These are phyloP conservation scores for Chlamydomonas sp. DNA, from an alignment of 139 green algal species.

Conservation along the genomic window DNA sequence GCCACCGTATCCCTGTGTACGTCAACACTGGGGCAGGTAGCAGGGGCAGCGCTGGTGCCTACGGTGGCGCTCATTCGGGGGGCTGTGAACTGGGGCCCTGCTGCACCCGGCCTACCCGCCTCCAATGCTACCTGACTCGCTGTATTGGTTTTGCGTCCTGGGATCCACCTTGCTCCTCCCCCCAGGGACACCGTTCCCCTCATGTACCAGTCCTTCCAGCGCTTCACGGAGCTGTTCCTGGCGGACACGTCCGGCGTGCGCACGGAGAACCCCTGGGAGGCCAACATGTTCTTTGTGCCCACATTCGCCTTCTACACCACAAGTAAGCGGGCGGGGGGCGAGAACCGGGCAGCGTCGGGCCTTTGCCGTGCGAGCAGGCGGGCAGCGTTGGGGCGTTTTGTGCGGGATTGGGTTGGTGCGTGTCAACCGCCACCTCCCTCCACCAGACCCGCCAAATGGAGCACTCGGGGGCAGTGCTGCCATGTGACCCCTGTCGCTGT, in stretches of 20 bases:
- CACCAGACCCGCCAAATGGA: neutral
- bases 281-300: slow-evolving; percentile 54
- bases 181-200: neutral
- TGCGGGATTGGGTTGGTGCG: neutral
- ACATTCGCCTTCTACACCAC: slow-evolving; percentile 29
- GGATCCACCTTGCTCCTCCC: no score
- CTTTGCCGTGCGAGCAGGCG: neutral
- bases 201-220: slow-evolving; percentile 22
- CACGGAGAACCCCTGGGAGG: slow-evolving; percentile 47
- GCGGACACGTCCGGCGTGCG: slow-evolving; percentile 10
- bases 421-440: neutral
- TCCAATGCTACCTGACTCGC: neutral
- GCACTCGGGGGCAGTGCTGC: neutral
- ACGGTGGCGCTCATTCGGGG: neutral
- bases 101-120: neutral
- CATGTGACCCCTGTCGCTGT: no score
- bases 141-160: neutral
- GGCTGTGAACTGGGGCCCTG: neutral
- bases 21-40: neutral
- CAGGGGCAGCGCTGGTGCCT: neutral
- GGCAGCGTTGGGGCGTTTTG: neutral
- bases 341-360: neutral
- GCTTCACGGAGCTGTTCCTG: slow-evolving; percentile 26
- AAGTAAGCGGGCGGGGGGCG: neutral
- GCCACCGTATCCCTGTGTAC: neutral